Evolutionary conservation across 208 protist genomes (phyloP).

Genomic region (Trypanosoma avium): DNA sequence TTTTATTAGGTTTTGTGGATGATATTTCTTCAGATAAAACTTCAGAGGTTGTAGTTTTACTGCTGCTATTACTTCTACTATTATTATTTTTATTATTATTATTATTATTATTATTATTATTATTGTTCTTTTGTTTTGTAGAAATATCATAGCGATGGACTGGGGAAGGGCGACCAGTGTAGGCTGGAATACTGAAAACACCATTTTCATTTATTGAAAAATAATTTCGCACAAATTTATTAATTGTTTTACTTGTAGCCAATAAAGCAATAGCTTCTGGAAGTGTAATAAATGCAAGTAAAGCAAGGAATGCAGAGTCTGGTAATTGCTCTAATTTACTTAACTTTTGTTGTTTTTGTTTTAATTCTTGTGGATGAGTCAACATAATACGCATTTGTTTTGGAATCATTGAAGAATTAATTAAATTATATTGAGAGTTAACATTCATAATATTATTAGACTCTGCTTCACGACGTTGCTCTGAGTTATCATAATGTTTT

Average conservation of each 20-base stretch:
- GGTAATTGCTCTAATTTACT: not conserved
- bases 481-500: too few species aligned
- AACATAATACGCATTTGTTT: too few species aligned
- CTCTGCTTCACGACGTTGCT: too few species aligned
- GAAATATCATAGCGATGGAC: not conserved
- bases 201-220: conserved; percentile 25
- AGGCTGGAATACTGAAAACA: conserved; percentile 22
- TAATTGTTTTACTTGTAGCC: conserved; percentile 3
- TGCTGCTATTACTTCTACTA: not conserved
- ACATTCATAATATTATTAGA: too few species aligned
- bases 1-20: not conserved
- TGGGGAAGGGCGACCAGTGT: conserved; percentile 2
- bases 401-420: too few species aligned
- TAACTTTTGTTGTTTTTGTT: too few species aligned
- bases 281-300: conserved; percentile 12
- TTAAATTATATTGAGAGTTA: too few species aligned
- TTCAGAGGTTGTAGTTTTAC: not conserved
- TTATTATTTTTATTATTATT: not conserved
- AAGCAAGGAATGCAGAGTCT: conserved; percentile 3
- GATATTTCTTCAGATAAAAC: too few species aligned
- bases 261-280: conserved; percentile 17
- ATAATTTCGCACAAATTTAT: not conserved
- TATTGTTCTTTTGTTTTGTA: not conserved
- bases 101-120: not conserved
- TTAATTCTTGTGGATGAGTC: too few species aligned